Evolutionary conservation across 129 eudicot genomes (phyloP).

Genomic region (Dittrichia graveolens): DNA sequence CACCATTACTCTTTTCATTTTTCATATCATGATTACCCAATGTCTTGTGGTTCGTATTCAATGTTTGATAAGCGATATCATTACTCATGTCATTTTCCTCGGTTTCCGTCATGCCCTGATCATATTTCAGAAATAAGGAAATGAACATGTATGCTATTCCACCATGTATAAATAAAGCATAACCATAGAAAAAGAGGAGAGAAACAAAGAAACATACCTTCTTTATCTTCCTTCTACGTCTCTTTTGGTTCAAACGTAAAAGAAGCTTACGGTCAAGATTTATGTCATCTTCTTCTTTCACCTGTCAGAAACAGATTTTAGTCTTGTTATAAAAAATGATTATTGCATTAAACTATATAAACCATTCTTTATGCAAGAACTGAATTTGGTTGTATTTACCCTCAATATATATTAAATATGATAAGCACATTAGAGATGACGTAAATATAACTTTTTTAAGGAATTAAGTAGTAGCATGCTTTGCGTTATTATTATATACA

Average conservation of each 20-base stretch:
- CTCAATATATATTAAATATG: not conserved
- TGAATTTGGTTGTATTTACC: not conserved
- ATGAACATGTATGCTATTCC: not conserved
- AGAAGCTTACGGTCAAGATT: conserved; percentile 67
- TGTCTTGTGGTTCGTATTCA: conserved; percentile 26
- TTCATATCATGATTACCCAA: conserved; percentile 37
- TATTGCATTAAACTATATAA: not conserved
- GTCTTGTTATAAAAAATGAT: conserved; percentile 1
- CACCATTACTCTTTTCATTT: conserved; percentile 30
- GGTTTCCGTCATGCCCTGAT: conserved; percentile 47
- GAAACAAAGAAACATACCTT: conserved; percentile 46
- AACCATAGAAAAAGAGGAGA: conserved; percentile 11
- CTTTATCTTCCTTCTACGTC: conserved; percentile 59
- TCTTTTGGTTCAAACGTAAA: conserved; percentile 63
- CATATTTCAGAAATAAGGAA: conserved; percentile 17
- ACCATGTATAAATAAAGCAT: not conserved
- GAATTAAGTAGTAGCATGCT: not conserved
- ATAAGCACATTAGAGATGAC: not conserved
- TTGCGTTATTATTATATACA: not conserved
- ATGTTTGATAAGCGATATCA: conserved; percentile 27
- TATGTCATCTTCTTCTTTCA: conserved; percentile 94
- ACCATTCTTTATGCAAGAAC: not conserved
- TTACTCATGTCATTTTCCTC: conserved; percentile 36
- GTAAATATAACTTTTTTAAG: not conserved
- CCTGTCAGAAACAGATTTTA: conserved; percentile 50